A percentile compares a stretch with the other conserved stretches of the same genome.
Evolutionary conservation across 176 grass and related monocot genomes (phyloP).

Genomic region (Puya raimondii): DNA sequence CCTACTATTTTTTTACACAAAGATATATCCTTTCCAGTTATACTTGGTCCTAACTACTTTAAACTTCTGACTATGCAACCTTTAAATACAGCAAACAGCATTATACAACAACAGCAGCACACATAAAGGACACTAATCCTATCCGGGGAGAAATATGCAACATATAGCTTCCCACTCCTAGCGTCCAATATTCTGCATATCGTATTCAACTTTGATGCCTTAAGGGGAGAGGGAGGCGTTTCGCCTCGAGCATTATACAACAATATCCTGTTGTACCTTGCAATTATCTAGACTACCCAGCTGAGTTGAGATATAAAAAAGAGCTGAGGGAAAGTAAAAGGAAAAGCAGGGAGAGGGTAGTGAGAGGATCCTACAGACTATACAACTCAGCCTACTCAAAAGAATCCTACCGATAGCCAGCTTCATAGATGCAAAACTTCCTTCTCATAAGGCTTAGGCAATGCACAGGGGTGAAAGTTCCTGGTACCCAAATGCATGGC

Average conservation of each 20-base stretch:
- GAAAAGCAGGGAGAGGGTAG: not conserved
- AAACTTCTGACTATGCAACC: not conserved
- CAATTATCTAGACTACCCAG: not conserved
- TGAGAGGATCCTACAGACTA: not conserved
- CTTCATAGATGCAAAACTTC: slow-evolving; percentile 22
- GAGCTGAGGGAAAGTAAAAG: not conserved
- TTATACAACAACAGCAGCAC: not conserved
- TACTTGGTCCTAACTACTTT: not conserved
- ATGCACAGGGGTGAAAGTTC: slow-evolving; percentile 25
- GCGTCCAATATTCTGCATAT: not conserved
- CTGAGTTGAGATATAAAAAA: not conserved
- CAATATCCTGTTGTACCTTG: not conserved
- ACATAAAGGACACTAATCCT: not conserved
- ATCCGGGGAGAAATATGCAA: not conserved
- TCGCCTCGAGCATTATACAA: not conserved
- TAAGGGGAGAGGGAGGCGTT: not conserved
- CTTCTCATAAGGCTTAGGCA: slow-evolving; percentile 43
- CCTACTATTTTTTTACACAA: not conserved
- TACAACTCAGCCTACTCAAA: not conserved
- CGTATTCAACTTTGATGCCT: not conserved
- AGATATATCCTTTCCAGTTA: not conserved
- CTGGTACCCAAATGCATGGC: slow-evolving; percentile 19
- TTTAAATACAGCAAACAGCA: not conserved
- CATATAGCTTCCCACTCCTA: no score
- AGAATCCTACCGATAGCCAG: not conserved